These are phyloP conservation scores for Coemansia sp. DNA, from an alignment of 192 early-diverging fungal genomes.

Conservation along the genomic window DNA sequence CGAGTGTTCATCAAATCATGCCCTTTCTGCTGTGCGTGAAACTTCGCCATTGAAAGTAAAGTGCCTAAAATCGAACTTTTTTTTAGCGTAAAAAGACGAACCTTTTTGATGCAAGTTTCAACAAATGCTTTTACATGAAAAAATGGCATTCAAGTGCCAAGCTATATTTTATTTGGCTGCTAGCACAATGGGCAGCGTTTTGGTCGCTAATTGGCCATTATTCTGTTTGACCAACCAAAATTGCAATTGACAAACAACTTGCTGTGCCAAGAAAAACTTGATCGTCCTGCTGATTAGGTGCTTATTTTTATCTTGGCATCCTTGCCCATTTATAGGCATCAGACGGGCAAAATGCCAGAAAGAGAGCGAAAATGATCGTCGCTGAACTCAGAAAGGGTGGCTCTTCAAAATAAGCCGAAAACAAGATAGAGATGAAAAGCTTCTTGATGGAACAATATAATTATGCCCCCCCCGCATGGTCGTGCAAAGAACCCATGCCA, in stretches of 20 bases:
- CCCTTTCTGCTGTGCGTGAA: neutral
- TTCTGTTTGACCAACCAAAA: neutral
- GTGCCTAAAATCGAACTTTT: no score
- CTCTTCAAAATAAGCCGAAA: neutral
- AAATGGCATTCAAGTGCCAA: neutral
- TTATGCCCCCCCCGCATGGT: conserved; percentile 6
- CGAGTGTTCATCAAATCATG: neutral
- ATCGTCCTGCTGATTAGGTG: neutral
- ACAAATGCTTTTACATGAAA: neutral
- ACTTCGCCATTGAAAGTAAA: no score
- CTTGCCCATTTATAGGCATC: no score
- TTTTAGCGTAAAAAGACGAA: neutral
- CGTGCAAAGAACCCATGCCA: no score
- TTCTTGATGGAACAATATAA: conserved; percentile 3
- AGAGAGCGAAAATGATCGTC: neutral
- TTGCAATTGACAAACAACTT: neutral
- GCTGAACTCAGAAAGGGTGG: neutral
- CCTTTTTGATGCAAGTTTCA: neutral
- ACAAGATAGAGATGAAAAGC: neutral
- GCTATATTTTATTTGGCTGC: neutral
- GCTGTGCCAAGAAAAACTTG: neutral
- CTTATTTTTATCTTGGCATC: no score
- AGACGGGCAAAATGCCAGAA: no score
- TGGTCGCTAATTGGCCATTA: neutral
- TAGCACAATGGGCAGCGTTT: neutral